Base-by-base conservation (phyloP, 768 basidiomycete genomes). In the Suillus luteus region DNA sequence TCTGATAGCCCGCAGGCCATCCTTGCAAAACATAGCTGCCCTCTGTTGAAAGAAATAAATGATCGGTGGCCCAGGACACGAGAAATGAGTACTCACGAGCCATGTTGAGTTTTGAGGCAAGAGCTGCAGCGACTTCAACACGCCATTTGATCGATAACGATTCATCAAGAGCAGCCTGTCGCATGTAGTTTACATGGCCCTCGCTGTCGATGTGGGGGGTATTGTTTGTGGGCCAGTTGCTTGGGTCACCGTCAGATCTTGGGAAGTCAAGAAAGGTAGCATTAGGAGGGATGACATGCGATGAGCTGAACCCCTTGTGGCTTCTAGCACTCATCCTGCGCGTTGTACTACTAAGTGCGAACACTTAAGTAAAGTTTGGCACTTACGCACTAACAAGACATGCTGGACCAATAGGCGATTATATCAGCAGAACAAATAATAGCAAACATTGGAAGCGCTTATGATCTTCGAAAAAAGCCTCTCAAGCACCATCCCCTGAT, bases 121-220 rank as follows among this genome's bases (percentile, higher is more conserved):
- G 65, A 55, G 78, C 75, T 33, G 71, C 67, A 6, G 78, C 85
- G 15, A 84, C 70, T 31, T 72, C 69, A 15, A 68, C 69, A 38
- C 86, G 81, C 90, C 92, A 94, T 71, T 83, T 83, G 38, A 88
- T 74, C 48, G 79, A 71, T 19, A 83, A 75, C 24, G 78, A 72
- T 48, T 87, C 83, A 58, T 89, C 84, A 22, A 83, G 68, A 22
- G 72, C 75, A 2, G 91, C 72, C 2, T 77, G 79, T 17, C 83
- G 81, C 84, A 89, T 90, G 74, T 74, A 94, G 70, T 93, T 93
- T 37, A 94, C 87, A 61, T 85, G 78, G 15, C 89, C 88, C 9
- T 86, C 86, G 8, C 62, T 43, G 69, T 90, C 87, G 24, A 90
- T 80, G 8, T 78, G 66, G 62, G 79, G 77, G 14, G 77, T 80